These are phyloP conservation scores for Zygosaccharomyces siamensis DNA, from an alignment of 805 yeast species.

Conservation along the genomic window DNA sequence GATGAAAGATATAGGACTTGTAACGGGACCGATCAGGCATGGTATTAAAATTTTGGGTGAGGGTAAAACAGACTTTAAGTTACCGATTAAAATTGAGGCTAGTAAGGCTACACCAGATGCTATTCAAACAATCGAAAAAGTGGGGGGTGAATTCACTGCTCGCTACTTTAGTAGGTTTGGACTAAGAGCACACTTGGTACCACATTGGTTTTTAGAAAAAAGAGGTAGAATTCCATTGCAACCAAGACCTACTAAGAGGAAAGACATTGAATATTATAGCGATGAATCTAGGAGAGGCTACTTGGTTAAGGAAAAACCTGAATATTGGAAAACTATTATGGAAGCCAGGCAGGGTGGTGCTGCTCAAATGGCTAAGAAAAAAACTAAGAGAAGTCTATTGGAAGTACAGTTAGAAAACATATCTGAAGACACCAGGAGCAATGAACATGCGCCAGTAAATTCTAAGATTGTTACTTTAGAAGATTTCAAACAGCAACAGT, in stretches of 20 bases:
- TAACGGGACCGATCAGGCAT: slow-evolving; percentile 64
- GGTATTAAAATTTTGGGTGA: slow-evolving; percentile 81
- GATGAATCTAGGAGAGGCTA: slow-evolving; percentile 73
- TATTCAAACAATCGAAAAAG: slow-evolving; percentile 61
- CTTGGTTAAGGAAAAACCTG: slow-evolving; percentile 41
- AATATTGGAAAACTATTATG: slow-evolving; percentile 23
- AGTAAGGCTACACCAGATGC: slow-evolving; percentile 75
- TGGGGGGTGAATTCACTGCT: slow-evolving; percentile 73
- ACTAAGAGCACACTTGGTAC: slow-evolving; percentile 69
- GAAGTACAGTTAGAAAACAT: slow-evolving; percentile 35
- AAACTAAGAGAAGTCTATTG: slow-evolving; percentile 33
- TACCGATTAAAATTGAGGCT: slow-evolving; percentile 74
- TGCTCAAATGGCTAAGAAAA: slow-evolving; percentile 18
- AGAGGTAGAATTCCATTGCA: slow-evolving; percentile 78
- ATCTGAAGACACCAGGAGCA: slow-evolving; percentile 33
- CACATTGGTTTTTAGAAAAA: slow-evolving; percentile 60
- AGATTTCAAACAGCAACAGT: slow-evolving; percentile 10
- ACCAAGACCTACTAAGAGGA: slow-evolving; percentile 80
- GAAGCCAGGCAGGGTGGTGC: slow-evolving; percentile 22
- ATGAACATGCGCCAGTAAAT: slow-evolving; percentile 14
- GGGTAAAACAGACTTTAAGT: slow-evolving; percentile 47
- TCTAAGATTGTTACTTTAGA: slow-evolving; percentile 17
- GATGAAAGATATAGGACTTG: slow-evolving; percentile 69
- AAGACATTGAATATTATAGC: slow-evolving; percentile 75
- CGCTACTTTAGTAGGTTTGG: slow-evolving; percentile 64